Evolutionary conservation across 1,284 basidiomycete species (phyloP).

Genomic region (Coniferiporia weirii): DNA sequence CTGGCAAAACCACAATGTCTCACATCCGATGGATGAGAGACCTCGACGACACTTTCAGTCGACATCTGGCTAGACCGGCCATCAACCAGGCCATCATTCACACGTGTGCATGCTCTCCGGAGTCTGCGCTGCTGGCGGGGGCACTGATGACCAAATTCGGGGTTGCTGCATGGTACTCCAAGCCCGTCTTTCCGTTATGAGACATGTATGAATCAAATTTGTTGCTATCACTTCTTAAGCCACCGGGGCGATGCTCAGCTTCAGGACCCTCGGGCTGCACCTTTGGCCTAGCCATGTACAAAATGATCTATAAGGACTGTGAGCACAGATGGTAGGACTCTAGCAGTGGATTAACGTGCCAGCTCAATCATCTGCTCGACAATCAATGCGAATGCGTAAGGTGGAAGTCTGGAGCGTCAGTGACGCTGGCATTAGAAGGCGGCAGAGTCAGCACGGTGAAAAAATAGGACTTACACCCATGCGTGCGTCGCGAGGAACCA

Average conservation of each 20-base stretch:
- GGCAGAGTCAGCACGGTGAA: neutral
- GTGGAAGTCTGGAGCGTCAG: constrained; percentile 3
- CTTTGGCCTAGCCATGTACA: constrained; percentile 4
- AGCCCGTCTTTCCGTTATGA: neutral
- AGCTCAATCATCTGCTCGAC: constrained; percentile 13
- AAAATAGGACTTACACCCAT: constrained; percentile 7
- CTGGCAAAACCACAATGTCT: neutral
- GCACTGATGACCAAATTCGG: no score
- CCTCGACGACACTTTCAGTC: neutral
- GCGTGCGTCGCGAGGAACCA: constrained; percentile 15
- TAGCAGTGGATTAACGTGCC: neutral
- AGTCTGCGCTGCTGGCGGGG: no score
- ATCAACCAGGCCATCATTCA: neutral
- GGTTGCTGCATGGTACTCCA: neutral
- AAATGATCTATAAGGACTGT: neutral
- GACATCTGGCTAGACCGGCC: neutral
- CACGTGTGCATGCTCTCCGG: neutral
- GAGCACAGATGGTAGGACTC: neutral
- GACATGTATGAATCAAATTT: neutral
- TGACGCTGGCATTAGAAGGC: neutral
- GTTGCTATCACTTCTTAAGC: neutral
- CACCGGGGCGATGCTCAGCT: no score
- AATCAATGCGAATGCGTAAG: constrained; percentile 7
- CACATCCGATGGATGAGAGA: neutral
- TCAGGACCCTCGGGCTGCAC: neutral